Base-by-base conservation (phyloP, 768 basidiomycete species). In the Boletus edulis region DNA sequence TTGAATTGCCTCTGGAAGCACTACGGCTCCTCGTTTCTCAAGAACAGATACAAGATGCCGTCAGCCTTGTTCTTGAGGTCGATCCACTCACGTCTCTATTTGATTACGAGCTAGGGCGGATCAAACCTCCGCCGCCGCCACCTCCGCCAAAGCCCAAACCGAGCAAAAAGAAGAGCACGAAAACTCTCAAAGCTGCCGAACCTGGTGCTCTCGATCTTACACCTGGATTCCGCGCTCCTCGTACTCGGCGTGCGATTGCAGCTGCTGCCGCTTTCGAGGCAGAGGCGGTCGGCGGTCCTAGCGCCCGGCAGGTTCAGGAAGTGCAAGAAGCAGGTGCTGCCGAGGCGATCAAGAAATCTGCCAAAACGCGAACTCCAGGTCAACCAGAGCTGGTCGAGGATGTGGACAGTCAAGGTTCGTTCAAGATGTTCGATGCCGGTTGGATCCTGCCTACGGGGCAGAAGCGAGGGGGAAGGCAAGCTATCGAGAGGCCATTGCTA, bases 401-500 rank as follows among this genome's bases (percentile, higher is more conserved):
- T 40, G 83, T 95, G 32, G 88, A 87, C 65, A 78, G 81, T 41
- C 80, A 82, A 51, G 81, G 81, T 41, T 86, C 86, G 18, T 97
- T 96, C 76, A 81, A 76, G 65, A 71, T 86, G 72, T 96, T 96
- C 72, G 87, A 97, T 55, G 76, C 78, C 22, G 94, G 94, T 1
- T 95, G 92, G 93, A 91, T 96, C 9, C 72, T 95, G 14, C 89
- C 91, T 22, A 76, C 83, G 3, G 89, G 87, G 34, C 81, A 84
- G 49, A 81, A 83, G 59, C 79, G 93, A 32, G 81, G 84, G 31
- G 83, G 84, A 20, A 74, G 88, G 14, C 68, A 71, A 20, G 65
- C 75, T 14, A 57, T 77, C 11, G 82, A 84, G 24, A 73, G 77
- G 38, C 70, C 68, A n/a, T 62, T 67, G 4, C 57, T 75, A 31